Evolutionary conservation across 305 asterid genomes (phyloP).

Genomic region (Plantago coronopus): DNA sequence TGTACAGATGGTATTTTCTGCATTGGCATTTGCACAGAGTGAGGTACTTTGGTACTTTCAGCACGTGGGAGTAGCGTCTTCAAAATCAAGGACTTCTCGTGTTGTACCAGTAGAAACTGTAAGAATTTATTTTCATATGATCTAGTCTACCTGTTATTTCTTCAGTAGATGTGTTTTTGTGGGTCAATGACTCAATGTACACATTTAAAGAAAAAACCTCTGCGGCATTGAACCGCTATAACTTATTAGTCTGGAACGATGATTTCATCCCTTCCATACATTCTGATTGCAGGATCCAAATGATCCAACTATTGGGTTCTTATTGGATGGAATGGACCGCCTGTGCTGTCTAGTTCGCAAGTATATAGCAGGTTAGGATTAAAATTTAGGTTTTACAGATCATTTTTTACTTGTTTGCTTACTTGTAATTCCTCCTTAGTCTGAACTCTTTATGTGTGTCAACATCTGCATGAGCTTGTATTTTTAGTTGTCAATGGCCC

Average conservation of each 20-base stretch:
- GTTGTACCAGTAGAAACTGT: slow-evolving; percentile 83
- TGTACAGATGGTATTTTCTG: slow-evolving; percentile 96
- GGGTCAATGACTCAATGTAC: background rate
- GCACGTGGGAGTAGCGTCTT: slow-evolving; percentile 82
- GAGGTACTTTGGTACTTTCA: slow-evolving; percentile 97
- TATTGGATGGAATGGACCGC: slow-evolving; percentile 93
- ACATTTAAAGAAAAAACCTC: background rate
- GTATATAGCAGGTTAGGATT: slow-evolving; percentile 86
- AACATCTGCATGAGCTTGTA: slow-evolving; percentile 21
- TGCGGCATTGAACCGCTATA: slow-evolving; percentile 15
- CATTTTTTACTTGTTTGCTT: background rate
- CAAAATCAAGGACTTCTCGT: slow-evolving; percentile 75
- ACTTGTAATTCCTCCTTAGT: slow-evolving; percentile 7
- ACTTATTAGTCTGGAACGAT: slow-evolving; percentile 15
- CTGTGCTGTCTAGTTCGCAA: slow-evolving; percentile 97
- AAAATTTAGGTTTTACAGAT: slow-evolving; percentile 5
- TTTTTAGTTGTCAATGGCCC: background rate
- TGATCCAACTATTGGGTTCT: slow-evolving; percentile 96
- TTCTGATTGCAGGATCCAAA: slow-evolving; percentile 73
- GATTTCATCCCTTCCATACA: slow-evolving; percentile 9
- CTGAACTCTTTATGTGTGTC: slow-evolving; percentile 19
- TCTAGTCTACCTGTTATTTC: background rate
- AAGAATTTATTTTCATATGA: slow-evolving; percentile 36
- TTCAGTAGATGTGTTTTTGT: slow-evolving; percentile 19
- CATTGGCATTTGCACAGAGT: slow-evolving; percentile 94